Percentiles rank a stretch among this genome's conserved stretches.
Evolutionary conservation across 768 basidiomycete species (phyloP).

Genomic region (Cubamyces sp.): DNA sequence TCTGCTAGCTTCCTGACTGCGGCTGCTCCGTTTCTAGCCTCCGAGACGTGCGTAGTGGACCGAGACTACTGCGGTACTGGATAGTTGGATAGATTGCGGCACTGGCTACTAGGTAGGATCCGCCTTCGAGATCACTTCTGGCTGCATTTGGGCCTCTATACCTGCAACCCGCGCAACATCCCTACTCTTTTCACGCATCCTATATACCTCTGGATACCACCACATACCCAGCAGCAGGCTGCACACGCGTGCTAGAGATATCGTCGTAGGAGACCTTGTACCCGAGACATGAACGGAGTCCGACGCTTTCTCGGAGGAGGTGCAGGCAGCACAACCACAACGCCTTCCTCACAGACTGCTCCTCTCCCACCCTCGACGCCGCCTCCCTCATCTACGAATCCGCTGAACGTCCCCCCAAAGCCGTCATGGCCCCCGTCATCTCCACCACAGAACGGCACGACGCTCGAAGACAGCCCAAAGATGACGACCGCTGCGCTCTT

Average conservation of each 20-base stretch:
- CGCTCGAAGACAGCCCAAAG: constrained; percentile 38
- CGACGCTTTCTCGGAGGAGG: constrained; percentile 62
- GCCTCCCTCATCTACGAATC: constrained; percentile 30
- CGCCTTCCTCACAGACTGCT: constrained; percentile 17
- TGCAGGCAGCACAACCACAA: constrained; percentile 31
- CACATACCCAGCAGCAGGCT: constrained; percentile 24
- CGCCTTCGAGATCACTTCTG: constrained; percentile 15
- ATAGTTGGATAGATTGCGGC: constrained; percentile 4
- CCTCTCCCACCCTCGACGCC: constrained; percentile 25
- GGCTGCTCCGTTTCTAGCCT: not conserved
- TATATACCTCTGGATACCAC: constrained; percentile 10
- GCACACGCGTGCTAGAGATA: constrained; percentile 7
- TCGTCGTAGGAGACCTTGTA: constrained; percentile 1
- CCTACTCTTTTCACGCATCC: not conserved
- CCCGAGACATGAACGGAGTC: constrained; percentile 66
- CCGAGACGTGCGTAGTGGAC: not conserved
- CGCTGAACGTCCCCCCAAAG: constrained; percentile 35
- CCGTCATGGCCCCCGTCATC: constrained; percentile 54
- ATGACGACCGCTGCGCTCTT: constrained; percentile 48
- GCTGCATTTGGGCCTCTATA: not conserved
- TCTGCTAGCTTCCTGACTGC: constrained; percentile 5
- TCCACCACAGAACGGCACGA: constrained; percentile 33
- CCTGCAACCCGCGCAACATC: not conserved
- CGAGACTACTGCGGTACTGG: constrained; percentile 1
- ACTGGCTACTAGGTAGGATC: constrained; percentile 16